Evolutionary conservation across 177 flowering plant species (phyloP).

Genomic region (Telopea speciosissima): DNA sequence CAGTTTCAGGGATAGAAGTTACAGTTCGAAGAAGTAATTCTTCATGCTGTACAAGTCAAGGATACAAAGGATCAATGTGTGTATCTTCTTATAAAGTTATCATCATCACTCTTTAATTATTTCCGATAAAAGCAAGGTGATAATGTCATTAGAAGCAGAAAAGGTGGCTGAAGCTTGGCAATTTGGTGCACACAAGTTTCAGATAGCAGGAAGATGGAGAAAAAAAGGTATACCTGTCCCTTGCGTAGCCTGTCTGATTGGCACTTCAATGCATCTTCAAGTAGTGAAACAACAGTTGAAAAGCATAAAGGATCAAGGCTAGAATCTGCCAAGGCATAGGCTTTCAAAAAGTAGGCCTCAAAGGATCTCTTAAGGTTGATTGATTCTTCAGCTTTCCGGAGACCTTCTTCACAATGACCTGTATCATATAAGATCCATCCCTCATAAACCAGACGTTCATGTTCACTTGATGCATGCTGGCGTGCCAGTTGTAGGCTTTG

Average conservation of each 20-base stretch:
- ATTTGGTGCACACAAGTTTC: neutral
- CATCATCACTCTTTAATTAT: neutral
- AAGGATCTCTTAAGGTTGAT: constrained; percentile 75
- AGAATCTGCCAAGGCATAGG: constrained; percentile 98
- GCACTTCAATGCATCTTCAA: constrained; percentile 91
- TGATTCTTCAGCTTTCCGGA: constrained; percentile 85
- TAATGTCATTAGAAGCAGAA: neutral
- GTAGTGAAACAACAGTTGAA: constrained; percentile 74
- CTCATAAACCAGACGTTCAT: constrained; percentile 90
- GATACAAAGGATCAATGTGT: too few species aligned
- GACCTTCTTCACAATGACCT: constrained; percentile 94
- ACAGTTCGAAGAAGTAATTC: too few species aligned
- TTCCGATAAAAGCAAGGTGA: neutral
- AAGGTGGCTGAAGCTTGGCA: neutral
- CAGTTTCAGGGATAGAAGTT: too few species aligned
- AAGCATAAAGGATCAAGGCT: constrained; percentile 80
- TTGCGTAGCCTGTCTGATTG: constrained; percentile 98
- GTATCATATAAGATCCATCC: constrained; percentile 99
- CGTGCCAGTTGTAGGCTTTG: constrained; percentile 90
- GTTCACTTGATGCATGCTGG: constrained; percentile 78
- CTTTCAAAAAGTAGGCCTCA: constrained; percentile 94
- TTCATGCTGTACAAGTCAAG: too few species aligned
- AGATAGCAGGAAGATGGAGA: neutral
- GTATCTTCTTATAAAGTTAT: too few species aligned
- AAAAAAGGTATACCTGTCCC: constrained; percentile 67